Percentiles rank a stretch among this genome's conserved stretches.
Conservation (phyloP, 257 asterid genomes). For the Nicotiana benthamiana region DNA sequence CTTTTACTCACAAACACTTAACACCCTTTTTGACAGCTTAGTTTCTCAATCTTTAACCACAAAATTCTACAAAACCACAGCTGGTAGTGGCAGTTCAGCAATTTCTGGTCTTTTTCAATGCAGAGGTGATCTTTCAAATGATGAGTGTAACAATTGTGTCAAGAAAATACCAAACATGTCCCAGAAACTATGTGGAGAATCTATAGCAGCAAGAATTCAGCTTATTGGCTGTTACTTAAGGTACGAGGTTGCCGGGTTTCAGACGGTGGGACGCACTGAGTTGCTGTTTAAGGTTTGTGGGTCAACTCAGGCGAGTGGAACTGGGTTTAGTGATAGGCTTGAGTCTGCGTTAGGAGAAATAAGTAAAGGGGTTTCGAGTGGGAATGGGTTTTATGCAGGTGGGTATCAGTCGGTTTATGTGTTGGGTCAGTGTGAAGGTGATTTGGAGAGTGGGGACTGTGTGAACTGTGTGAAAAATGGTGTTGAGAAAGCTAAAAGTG, state of each 20-base stretch:
- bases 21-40: constrained; percentile 31
- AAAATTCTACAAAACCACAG: constrained; percentile 51
- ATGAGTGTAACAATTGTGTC: constrained; percentile 49
- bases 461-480: constrained; percentile 73
- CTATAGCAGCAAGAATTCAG: constrained; percentile 63
- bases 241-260: constrained; percentile 53
- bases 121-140: constrained; percentile 62
- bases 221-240: constrained; percentile 54
- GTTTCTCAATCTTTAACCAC: constrained; percentile 49
- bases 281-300: constrained; percentile 61
- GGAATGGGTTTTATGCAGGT: constrained; percentile 57
- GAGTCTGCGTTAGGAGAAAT: constrained; percentile 54
- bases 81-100: constrained; percentile 38
- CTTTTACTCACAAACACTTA: constrained; percentile 34
- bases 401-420: constrained; percentile 59
- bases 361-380: constrained; percentile 41
- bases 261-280: constrained; percentile 41
- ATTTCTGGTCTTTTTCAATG: constrained; percentile 66
- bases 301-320: constrained; percentile 51
- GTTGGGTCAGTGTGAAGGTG: constrained; percentile 93
- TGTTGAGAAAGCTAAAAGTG: constrained; percentile 36
- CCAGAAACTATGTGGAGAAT: constrained; percentile 37
- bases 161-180: constrained; percentile 25
- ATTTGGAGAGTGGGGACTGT: constrained; percentile 47
- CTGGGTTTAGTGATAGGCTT: constrained; percentile 50